Conservation (phyloP, 2,329 filamentous ascomycete species). For the Zymoseptoria passerinii region DNA sequence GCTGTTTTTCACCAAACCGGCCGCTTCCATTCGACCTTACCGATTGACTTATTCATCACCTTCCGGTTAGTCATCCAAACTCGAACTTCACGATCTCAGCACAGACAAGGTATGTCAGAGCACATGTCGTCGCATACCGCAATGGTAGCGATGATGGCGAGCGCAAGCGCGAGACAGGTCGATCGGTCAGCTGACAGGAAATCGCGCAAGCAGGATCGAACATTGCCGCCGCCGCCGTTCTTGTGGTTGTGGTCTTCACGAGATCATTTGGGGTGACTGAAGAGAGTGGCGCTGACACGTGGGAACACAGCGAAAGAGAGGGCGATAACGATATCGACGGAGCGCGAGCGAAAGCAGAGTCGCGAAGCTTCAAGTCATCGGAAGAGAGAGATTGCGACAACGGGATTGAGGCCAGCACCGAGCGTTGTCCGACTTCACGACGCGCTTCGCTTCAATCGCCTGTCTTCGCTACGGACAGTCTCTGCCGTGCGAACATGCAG, state of each 20-base stretch:
- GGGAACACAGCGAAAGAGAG: neutral
- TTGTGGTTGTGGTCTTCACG: neutral
- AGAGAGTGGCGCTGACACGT: neutral
- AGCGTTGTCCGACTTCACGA: neutral
- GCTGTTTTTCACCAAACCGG: no score
- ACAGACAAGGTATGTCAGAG: neutral
- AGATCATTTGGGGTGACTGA: neutral
- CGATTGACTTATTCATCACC: no score
- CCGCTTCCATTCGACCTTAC: no score
- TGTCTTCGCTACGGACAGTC: neutral
- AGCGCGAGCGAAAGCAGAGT: neutral
- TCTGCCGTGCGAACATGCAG: neutral
- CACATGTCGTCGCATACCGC: neutral
- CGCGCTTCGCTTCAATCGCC: neutral
- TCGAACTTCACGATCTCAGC: no score
- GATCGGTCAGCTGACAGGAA: neutral
- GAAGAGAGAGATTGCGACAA: neutral
- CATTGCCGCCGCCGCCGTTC: neutral
- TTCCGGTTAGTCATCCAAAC: no score
- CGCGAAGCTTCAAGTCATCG: neutral
- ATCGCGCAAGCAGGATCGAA: neutral
- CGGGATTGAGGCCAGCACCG: neutral
- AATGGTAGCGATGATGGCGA: neutral
- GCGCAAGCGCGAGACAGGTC: neutral
- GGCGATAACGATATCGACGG: neutral